Conservation (phyloP, 164 flowering plant genomes). For the Buxus sempervirens region DNA sequence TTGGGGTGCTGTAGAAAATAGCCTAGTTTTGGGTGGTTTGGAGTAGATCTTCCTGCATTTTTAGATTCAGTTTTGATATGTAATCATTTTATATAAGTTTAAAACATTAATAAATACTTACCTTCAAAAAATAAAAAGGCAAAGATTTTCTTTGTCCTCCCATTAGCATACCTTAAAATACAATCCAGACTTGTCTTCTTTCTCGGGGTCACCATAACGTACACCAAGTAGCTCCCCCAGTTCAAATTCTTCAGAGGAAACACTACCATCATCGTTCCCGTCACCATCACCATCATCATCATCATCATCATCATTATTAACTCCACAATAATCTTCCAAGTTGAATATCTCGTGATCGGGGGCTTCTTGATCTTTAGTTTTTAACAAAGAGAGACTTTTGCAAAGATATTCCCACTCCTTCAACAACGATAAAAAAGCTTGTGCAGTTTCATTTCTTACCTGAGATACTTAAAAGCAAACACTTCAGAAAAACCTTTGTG, state of each 20-base stretch:
- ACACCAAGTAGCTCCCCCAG: constrained; percentile 51
- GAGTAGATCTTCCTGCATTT: no score
- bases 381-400: constrained; percentile 26
- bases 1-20: no score
- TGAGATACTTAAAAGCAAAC: constrained; percentile 16
- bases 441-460: constrained; percentile 82
- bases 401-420: constrained; percentile 73
- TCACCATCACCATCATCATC: constrained; percentile 14
- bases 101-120: no score
- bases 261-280: neutral
- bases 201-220: constrained; percentile 63
- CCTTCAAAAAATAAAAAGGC: no score
- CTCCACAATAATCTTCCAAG: constrained; percentile 3
- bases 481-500: neutral
- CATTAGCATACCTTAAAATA: constrained; percentile 50
- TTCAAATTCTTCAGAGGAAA: constrained; percentile 47
- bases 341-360: neutral
- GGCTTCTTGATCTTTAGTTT: constrained; percentile 4
- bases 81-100: no score
- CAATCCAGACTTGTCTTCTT: constrained; percentile 28
- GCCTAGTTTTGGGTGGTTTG: no score
- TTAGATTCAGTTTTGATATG: no score
- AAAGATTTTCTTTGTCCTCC: no score
- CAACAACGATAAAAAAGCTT: constrained; percentile 51
- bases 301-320: constrained; percentile 19